These are phyloP conservation scores for Trypanosoma theileri DNA, from an alignment of 208 protist species.

Conservation along the genomic window DNA sequence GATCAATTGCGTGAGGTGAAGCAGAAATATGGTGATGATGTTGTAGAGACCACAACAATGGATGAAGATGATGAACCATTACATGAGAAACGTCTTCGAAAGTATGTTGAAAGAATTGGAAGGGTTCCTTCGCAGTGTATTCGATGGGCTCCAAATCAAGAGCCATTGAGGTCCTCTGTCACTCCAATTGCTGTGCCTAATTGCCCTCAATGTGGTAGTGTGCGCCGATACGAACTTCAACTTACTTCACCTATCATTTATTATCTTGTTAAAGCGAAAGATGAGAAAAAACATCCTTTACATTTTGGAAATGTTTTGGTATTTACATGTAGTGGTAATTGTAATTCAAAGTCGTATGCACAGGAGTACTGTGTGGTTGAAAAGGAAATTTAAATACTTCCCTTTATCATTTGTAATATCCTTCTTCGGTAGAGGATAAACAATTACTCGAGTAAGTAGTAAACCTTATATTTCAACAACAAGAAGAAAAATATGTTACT, in stretches of 20 bases:
- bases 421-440: neutral
- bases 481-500: neutral
- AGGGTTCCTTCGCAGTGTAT: conserved; percentile 78
- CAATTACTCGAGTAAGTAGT: conserved; percentile 10
- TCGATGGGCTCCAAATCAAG: conserved; percentile 74
- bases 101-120: conserved; percentile 80
- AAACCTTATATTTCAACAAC: neutral
- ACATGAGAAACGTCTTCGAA: conserved; percentile 57
- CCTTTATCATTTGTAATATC: neutral
- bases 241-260: conserved; percentile 81
- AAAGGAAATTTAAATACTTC: conserved; percentile 63
- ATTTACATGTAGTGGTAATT: conserved; percentile 78
- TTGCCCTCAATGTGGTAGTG: conserved; percentile 57
- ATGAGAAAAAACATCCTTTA: conserved; percentile 53
- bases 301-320: conserved; percentile 86
- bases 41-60: conserved; percentile 61
- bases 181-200: conserved; percentile 37
- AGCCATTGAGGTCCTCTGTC: conserved; percentile 54
- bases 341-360: conserved; percentile 48
- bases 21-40: conserved; percentile 52
- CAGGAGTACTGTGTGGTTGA: conserved; percentile 73
- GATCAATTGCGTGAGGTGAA: conserved; percentile 54
- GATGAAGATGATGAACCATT: conserved; percentile 77
- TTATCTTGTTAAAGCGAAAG: conserved; percentile 66
- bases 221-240: conserved; percentile 78